Conservation (phyloP, 306 rosid genomes). For the Neltuma alba region DNA sequence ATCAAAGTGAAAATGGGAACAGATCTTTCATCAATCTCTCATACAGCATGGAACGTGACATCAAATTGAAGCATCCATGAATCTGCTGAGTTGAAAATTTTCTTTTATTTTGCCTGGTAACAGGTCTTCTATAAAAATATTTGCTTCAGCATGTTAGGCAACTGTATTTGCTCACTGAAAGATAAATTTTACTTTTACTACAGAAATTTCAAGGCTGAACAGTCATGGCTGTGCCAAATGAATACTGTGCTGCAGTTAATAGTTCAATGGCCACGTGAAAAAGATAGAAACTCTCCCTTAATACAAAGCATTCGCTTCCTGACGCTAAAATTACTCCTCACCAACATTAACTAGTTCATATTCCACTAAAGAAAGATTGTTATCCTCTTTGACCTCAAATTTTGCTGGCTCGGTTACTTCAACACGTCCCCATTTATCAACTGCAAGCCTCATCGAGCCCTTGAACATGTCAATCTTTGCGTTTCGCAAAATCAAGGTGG, state of each 20-base stretch:
- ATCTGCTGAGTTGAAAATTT: not conserved
- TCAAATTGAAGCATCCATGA: not conserved
- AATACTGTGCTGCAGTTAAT: conserved; percentile 35
- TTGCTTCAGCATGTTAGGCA: conserved; percentile 6
- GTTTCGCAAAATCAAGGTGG: conserved; percentile 70
- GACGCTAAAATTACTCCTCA: conserved; percentile 51
- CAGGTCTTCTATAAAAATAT: not conserved
- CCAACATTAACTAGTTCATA: conserved; percentile 81
- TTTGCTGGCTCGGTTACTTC: conserved; percentile 71
- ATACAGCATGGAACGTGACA: not conserved
- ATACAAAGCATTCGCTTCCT: conserved; percentile 41
- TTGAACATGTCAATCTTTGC: conserved; percentile 96
- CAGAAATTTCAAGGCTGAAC: conserved; percentile 36
- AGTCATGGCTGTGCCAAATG: conserved; percentile 48
- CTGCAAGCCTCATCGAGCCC: conserved; percentile 93
- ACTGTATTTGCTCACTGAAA: conserved; percentile 3
- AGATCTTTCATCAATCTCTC: not conserved
- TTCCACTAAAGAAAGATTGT: conserved; percentile 86
- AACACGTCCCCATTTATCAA: conserved; percentile 88
- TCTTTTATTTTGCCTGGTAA: not conserved
- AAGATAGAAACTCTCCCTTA: conserved; percentile 38
- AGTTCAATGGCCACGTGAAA: conserved; percentile 36
- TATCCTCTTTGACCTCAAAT: conserved; percentile 77
- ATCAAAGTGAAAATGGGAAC: not conserved
- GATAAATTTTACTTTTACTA: conserved; percentile 30